Evolutionary conservation across 495 filamentous ascomycete species (phyloP).

Genomic region (Usnea hakonensis): DNA sequence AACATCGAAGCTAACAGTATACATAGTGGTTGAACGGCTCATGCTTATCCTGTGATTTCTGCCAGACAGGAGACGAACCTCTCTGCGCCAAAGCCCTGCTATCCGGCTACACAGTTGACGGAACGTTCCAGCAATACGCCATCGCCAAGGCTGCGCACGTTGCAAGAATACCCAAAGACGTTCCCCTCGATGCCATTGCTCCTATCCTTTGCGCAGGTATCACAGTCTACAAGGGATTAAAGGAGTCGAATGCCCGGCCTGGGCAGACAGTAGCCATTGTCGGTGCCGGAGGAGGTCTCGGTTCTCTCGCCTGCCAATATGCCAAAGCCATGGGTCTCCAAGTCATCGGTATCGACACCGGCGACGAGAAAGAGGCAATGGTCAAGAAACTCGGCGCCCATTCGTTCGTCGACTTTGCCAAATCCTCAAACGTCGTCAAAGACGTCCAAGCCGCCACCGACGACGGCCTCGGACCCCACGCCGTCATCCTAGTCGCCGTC

Average conservation of each 20-base stretch:
- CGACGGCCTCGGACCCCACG: slow-evolving; percentile 78
- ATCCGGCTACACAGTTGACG: slow-evolving; percentile 87
- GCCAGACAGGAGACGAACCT: slow-evolving; percentile 65
- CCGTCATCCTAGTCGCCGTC: slow-evolving; percentile 77
- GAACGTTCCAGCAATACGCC: slow-evolving; percentile 86
- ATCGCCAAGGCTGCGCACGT: slow-evolving; percentile 79
- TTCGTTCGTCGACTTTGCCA: slow-evolving; percentile 71
- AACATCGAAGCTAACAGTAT: not conserved
- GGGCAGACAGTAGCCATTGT: slow-evolving; percentile 81
- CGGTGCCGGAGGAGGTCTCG: slow-evolving; percentile 81
- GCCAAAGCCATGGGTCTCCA: slow-evolving; percentile 82
- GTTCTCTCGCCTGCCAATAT: slow-evolving; percentile 76
- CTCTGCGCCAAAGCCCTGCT: slow-evolving; percentile 65
- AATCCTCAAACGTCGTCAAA: slow-evolving; percentile 63
- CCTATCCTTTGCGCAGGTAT: slow-evolving; percentile 84
- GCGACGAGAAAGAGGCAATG: slow-evolving; percentile 68
- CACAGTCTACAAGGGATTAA: slow-evolving; percentile 89
- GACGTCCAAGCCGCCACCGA: slow-evolving; percentile 71
- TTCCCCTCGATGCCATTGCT: slow-evolving; percentile 67
- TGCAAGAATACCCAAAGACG: slow-evolving; percentile 66
- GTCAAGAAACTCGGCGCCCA: slow-evolving; percentile 59
- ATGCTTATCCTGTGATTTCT: slow-evolving; percentile 73
- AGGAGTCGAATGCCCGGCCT: slow-evolving; percentile 65
- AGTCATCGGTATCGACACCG: slow-evolving; percentile 70
- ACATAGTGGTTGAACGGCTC: slow-evolving; percentile 74